These are phyloP conservation scores for Talaromyces piceae DNA, from an alignment of 2,329 filamentous ascomycete genomes.

Conservation along the genomic window DNA sequence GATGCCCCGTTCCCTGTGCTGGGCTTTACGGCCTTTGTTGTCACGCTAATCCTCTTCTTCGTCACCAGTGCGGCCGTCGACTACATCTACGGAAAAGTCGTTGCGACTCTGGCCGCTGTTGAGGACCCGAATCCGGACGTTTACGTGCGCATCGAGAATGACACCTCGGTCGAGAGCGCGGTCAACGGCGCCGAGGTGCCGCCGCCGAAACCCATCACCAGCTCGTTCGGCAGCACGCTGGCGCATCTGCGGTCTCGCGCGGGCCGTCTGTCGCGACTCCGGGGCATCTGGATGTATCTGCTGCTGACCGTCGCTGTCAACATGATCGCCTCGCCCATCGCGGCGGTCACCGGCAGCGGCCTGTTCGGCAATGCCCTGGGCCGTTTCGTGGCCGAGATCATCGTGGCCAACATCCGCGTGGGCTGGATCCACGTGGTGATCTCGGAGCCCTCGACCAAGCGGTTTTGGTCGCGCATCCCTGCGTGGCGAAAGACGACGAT, in stretches of 20 bases:
- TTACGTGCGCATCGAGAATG: conserved; percentile 41
- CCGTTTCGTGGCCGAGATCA: conserved; percentile 52
- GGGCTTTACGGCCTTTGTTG: conserved; percentile 1
- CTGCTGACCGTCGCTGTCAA: conserved; percentile 40
- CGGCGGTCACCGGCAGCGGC: conserved; percentile 17
- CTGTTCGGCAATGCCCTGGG: conserved; percentile 43
- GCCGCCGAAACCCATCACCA: conserved; percentile 53
- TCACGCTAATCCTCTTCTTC: conserved; percentile 1
- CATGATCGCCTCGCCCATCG: conserved; percentile 41
- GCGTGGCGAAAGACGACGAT: conserved; percentile 54
- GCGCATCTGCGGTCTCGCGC: conserved; percentile 55
- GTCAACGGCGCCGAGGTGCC: conserved; percentile 34
- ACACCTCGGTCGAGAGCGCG: conserved; percentile 26
- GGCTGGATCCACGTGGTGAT: conserved; percentile 85
- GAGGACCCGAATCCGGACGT: conserved; percentile 52
- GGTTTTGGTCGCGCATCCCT: conserved; percentile 64
- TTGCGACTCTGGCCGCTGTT: conserved; percentile 57
- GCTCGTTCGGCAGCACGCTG: conserved; percentile 51
- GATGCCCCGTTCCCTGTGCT: background rate
- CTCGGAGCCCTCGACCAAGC: conserved; percentile 55
- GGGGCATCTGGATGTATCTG: conserved; percentile 53
- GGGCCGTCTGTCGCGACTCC: conserved; percentile 61
- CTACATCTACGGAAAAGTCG: conserved; percentile 55
- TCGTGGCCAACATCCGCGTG: conserved; percentile 61
- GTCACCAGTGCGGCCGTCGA: conserved; percentile 19